A percentile compares a stretch with the other conserved stretches of the same genome.
phyloP scores from a whole-genome alignment of 2,329 filamentous ascomycete species.

The Talaromyces pinophilus region DNA sequence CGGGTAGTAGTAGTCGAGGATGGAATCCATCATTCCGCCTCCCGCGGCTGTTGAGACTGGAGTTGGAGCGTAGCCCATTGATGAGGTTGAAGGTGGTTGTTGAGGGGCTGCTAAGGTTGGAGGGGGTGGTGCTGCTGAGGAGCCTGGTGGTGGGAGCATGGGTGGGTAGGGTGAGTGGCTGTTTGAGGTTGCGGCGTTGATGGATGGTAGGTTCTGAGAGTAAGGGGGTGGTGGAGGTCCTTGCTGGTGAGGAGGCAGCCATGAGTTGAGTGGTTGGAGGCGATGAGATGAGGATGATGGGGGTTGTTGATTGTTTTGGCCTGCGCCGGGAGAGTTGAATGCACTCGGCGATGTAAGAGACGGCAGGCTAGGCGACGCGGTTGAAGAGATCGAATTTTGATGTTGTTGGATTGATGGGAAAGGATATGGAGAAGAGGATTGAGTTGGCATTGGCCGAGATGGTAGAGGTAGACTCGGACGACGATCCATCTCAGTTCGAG shows the following conservation, averaged over 20 bases:
- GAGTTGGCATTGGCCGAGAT: slow-evolving; percentile 32
- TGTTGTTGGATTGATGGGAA: slow-evolving; percentile 39
- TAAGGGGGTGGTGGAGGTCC: slow-evolving; percentile 37
- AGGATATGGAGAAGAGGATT: slow-evolving; percentile 37
- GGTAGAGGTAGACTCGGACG: slow-evolving; percentile 44
- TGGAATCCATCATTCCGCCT: slow-evolving; percentile 8
- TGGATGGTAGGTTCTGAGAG: slow-evolving; percentile 42
- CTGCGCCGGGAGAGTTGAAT: slow-evolving; percentile 27
- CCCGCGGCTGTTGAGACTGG: slow-evolving; percentile 7
- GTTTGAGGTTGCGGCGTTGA: slow-evolving; percentile 30
- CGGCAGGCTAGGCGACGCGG: slow-evolving; percentile 37
- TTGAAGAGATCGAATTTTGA: slow-evolving; percentile 26
- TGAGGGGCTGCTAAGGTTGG: slow-evolving; percentile 33
- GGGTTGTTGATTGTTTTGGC: slow-evolving; percentile 30
- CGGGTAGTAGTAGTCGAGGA: slow-evolving; percentile 14
- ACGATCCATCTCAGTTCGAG: slow-evolving; percentile 25
- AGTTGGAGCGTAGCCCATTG: slow-evolving; percentile 6
- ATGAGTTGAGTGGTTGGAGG: slow-evolving; percentile 44
- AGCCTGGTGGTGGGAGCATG: slow-evolving; percentile 39
- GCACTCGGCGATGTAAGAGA: slow-evolving; percentile 33
- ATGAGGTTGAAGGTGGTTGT: background rate
- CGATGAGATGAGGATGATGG: slow-evolving; percentile 36
- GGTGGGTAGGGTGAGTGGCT: slow-evolving; percentile 31
- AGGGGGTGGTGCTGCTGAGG: slow-evolving; percentile 25
- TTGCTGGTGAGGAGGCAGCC: slow-evolving; percentile 30